Conservation (phyloP, 305 asterid genomes). For the Withania somnifera region DNA sequence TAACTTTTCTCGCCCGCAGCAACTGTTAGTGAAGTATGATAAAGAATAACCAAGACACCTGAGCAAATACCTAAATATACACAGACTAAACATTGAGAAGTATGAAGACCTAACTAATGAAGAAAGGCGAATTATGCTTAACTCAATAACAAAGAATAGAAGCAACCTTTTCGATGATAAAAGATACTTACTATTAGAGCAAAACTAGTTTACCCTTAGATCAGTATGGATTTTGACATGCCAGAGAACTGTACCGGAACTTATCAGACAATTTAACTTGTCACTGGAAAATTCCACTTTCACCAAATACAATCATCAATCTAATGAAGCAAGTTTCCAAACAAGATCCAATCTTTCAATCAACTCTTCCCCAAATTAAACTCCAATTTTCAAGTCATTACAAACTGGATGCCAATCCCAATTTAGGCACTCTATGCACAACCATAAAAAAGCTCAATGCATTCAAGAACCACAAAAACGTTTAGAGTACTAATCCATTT, state of each 20-base stretch:
- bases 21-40: neutral
- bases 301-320: neutral
- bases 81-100: neutral
- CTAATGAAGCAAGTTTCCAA: neutral
- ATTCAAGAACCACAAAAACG: neutral
- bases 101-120: neutral
- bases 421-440: neutral
- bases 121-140: neutral
- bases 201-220: neutral
- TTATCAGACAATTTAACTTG: neutral
- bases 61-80: neutral
- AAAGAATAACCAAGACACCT: no score
- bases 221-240: neutral
- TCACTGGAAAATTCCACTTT: neutral
- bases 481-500: neutral
- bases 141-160: neutral
- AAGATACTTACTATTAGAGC: neutral
- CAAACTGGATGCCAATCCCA: neutral
- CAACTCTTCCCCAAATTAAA: neutral
- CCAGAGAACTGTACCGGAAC: neutral
- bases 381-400: neutral
- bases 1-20: neutral
- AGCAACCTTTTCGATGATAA: neutral
- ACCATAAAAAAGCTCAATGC: neutral
- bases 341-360: neutral